Evolutionary conservation across 1,284 basidiomycete genomes (phyloP), one percentile per base, ranked within the genome.

Genomic region (Dichomitus squalens): DNA sequence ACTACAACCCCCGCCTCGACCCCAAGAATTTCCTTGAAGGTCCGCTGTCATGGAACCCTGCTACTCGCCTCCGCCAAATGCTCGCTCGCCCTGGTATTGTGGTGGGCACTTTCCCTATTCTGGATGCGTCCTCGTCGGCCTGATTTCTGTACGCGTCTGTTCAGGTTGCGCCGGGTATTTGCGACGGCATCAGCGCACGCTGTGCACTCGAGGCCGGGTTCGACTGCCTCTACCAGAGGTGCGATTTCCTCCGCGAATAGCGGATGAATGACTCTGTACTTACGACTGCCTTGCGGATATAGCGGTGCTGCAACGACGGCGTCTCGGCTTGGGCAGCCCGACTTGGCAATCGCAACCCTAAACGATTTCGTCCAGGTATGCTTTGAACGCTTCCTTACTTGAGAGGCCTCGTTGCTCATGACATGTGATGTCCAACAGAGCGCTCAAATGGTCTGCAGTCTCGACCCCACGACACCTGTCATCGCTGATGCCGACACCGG

Each of bases 401-500:
- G 8, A 2, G 3, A n/a, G n/a, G 6, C 21, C 0, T 4, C 7
- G 41, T n/a, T 4, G 31, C 44, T 47, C 44, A 47, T 27, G 9
- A 4, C n/a, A 20, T 14, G 6, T 39, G 47, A 52, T 44, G 40
- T n/a, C 18, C 50, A 49, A 41, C 61, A 76, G 69, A 78, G 76
- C 57, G 83, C 83, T 4, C 75, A 79, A 61, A 85, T 90, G 86
- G 85, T 90, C 46, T 87, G 85, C 70, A 76, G 83, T 51, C 65
- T 91, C 38, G 76, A 84, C 60, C 86, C 87, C 1, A 78, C 81
- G 0, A 76, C 79, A 1, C 88, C 88, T 0, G 84, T 93, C 31
- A 92, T 92, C 61, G 90, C 90, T 2, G 90, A 93, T 65, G 91
- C 91, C 1, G 90, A 93, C 68, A 92, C 90, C 43, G 90, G 89